phyloP scores from a whole-genome alignment of 148 eudicot genomes.

The Chenopodium formosanum region DNA sequence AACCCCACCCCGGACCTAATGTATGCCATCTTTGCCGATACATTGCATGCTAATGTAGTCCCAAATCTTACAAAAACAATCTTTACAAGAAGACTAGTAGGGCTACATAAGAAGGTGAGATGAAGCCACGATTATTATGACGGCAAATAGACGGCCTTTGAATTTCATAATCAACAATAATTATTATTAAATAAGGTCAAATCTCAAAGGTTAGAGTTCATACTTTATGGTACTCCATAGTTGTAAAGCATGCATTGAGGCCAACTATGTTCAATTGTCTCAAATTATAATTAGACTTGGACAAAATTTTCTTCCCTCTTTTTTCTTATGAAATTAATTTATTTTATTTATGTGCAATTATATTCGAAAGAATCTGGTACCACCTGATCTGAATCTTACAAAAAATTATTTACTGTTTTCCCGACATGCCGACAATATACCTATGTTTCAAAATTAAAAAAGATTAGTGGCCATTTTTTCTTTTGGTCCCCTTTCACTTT shows the following conservation, averaged over 20 bases:
- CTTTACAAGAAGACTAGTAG: too few species aligned
- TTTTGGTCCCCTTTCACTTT: neutral
- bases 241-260: neutral
- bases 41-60: too few species aligned
- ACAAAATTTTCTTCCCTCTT: neutral
- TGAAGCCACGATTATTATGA: neutral
- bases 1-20: too few species aligned
- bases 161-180: neutral
- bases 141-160: neutral
- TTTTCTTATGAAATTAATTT: too few species aligned
- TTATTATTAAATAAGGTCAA: neutral
- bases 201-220: neutral
- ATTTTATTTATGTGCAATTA: neutral
- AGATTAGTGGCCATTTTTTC: neutral
- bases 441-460: neutral
- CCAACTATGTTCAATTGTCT: neutral
- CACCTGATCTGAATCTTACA: neutral
- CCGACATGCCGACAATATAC: slow-evolving; percentile 1
- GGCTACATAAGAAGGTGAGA: neutral
- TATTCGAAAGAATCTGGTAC: slow-evolving; percentile 7
- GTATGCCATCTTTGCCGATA: too few species aligned
- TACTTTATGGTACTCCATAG: neutral
- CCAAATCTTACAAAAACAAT: too few species aligned
- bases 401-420: neutral
- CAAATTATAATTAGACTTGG: neutral